phyloP scores from a whole-genome alignment of 2,329 filamentous ascomycete genomes.

The Fusarium concolor region DNA sequence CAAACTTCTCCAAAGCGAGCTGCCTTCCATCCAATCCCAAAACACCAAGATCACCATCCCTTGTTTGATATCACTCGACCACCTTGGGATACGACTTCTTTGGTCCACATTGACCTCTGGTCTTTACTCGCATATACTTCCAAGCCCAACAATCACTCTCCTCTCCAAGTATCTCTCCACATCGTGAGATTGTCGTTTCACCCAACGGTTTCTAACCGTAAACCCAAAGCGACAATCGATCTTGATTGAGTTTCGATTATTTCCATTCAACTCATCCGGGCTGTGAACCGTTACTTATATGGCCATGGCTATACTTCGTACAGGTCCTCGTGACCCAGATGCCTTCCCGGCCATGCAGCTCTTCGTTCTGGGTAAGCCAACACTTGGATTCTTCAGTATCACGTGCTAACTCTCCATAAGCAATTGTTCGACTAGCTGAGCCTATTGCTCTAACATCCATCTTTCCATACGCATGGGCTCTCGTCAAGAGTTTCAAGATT shows the following conservation, averaged over 20 bases:
- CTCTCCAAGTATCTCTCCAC: not conserved
- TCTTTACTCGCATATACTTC: constrained; percentile 1
- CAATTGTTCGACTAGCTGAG: constrained; percentile 91
- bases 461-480: constrained; percentile 90
- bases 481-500: constrained; percentile 80
- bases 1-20: constrained; percentile 14
- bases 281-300: constrained; percentile 43
- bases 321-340: constrained; percentile 70
- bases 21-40: constrained; percentile 1
- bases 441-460: constrained; percentile 94
- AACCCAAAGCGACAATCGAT: constrained; percentile 9
- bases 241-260: constrained; percentile 6
- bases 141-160: constrained; percentile 1
- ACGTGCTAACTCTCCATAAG: constrained; percentile 57
- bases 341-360: constrained; percentile 86
- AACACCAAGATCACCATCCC: constrained; percentile 8
- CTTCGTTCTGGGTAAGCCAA: constrained; percentile 79
- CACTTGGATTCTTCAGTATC: constrained; percentile 63
- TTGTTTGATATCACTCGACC: not conserved
- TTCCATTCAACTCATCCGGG: constrained; percentile 6
- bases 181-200: constrained; percentile 3
- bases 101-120: not conserved
- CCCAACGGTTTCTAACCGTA: constrained; percentile 1
- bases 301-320: constrained; percentile 65
- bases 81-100: not conserved